phyloP scores from a whole-genome alignment of 2,329 filamentous ascomycete genomes.

The Corynespora cassiicola region DNA sequence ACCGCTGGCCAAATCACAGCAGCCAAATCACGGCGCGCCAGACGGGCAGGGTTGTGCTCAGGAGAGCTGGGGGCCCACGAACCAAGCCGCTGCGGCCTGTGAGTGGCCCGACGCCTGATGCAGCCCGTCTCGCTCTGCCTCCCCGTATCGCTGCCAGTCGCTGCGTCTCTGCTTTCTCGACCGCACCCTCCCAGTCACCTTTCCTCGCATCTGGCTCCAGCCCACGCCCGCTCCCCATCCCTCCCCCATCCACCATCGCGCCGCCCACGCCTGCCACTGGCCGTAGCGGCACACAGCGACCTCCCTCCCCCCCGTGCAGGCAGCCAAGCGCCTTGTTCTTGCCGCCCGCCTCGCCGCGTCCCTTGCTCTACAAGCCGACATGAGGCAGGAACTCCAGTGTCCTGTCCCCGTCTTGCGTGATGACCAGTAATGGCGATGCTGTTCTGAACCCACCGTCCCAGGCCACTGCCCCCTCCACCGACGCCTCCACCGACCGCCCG shows the following conservation, averaged over 20 bases:
- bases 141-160: conserved; percentile 3
- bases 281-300: conserved; percentile 6
- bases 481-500: conserved; percentile 19
- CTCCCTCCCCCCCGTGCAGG: conserved; percentile 13
- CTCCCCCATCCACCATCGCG: conserved; percentile 4
- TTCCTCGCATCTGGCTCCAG: too few species aligned
- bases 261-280: conserved; percentile 1
- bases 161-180: not conserved
- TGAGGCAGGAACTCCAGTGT: conserved; percentile 47
- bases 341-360: conserved; percentile 21
- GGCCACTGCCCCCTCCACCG: conserved; percentile 11
- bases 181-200: conserved; percentile 7
- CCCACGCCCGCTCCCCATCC: conserved; percentile 2
- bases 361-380: conserved; percentile 40
- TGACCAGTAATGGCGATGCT: conserved; percentile 48
- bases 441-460: conserved; percentile 36
- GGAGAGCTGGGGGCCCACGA: conserved; percentile 20
- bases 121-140: not conserved
- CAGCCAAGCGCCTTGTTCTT: conserved; percentile 31
- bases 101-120: not conserved
- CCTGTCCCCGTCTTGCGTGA: conserved; percentile 46
- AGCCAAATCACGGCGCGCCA: not conserved
- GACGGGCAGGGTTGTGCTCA: conserved; percentile 23
- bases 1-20: too few species aligned
- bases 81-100: conserved; percentile 12